These are phyloP conservation scores for Grammothele lineata DNA, from an alignment of 768 basidiomycete species.

Conservation along the genomic window DNA sequence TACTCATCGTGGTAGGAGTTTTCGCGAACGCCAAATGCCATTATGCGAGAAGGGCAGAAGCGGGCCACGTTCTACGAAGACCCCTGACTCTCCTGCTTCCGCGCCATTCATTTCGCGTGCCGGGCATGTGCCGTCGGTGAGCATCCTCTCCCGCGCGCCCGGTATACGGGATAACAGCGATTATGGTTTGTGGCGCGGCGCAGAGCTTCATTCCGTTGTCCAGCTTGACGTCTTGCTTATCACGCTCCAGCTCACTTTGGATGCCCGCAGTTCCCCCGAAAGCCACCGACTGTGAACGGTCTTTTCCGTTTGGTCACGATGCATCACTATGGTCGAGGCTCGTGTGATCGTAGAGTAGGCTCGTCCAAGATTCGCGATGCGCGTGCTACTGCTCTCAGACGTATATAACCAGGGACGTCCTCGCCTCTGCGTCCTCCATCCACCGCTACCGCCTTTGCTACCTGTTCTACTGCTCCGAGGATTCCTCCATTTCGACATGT, in stretches of 20 bases:
- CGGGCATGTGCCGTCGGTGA: background rate
- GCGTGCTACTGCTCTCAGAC: background rate
- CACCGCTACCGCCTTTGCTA: background rate
- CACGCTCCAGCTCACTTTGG: background rate
- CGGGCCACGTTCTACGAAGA: no score
- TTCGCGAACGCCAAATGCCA: no score
- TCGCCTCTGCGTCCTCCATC: constrained; percentile 4
- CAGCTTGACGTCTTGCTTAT: constrained; percentile 11
- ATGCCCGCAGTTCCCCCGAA: constrained; percentile 21
- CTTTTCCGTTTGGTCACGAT: constrained; percentile 18
- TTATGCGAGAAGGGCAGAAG: no score
- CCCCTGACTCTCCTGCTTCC: background rate
- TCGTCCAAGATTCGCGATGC: constrained; percentile 12
- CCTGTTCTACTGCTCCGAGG: no score
- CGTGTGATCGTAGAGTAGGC: constrained; percentile 17
- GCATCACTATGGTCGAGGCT: constrained; percentile 12
- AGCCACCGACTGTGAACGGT: constrained; percentile 10
- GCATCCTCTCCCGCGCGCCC: no score
- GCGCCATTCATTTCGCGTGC: background rate
- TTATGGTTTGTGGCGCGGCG: background rate
- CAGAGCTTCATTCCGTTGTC: background rate
- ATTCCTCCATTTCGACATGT: constrained; percentile 2
- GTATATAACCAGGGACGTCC: constrained; percentile 11
- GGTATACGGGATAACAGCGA: no score
- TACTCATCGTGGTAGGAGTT: no score